Evolutionary conservation across 306 rosid species (phyloP), one percentile per base, ranked within the genome.

Genomic region (Leucaena leucocephala): DNA sequence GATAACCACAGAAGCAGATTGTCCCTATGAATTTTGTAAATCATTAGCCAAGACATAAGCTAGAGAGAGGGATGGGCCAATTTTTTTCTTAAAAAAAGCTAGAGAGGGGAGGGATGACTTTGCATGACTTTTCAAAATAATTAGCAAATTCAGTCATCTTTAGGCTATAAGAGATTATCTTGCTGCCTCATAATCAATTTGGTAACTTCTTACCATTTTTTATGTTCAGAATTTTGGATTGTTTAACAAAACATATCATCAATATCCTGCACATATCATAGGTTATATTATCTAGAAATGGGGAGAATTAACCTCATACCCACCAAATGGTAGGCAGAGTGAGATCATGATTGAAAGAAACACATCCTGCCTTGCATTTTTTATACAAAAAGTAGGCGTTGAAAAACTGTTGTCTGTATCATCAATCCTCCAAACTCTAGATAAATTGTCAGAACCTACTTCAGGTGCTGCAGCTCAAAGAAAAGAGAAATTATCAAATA

Each of bases 401-500:
- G 93, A 92, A 79, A 94, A 94, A 87, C 98, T 94, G 82, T 94
- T 94, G 87, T 94, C 98, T 35, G 81, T 78, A 82, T 94, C 98
- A 73, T 94, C 91, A 65, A 94, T 90, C 87, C 82, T 88, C 98
- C 98, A 94, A 76, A 90, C 94, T 82, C 97, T 93, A 84, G 87
- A 82, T 73, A 82, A 84, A 90, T 90, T 88, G 83, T 90, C 97
- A 78, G 90, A 89, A 77, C 89, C 91, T 75, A 86, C 81, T 77
- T 94, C 96, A 59, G 96, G 94, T 80, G 89, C 98, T 94, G 97
- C 90, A 86, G 74, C 84, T 78, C 83, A 85, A 85, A 80, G 84
- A 86, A 85, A 61, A 27, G 81, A 69, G 82, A 55, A 19, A 19
- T 55, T 79, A 66, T 80, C 76, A 78, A 86, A 76, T 73, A 78